Conservation (phyloP, 805 yeast genomes). For the Candida montana region DNA sequence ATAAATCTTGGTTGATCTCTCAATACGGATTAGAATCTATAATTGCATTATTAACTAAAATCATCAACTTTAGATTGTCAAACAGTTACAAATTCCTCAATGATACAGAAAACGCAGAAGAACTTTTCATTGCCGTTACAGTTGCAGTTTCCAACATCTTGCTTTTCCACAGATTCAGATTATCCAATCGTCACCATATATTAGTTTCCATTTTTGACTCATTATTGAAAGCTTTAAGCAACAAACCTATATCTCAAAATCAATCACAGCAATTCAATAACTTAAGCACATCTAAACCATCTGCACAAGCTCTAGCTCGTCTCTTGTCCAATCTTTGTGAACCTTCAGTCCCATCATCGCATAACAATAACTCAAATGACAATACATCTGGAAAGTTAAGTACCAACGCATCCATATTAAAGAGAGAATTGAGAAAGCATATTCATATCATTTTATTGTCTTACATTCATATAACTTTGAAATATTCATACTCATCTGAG, state of each 20-base stretch:
- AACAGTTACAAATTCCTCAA: neutral
- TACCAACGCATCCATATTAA: conserved; percentile 50
- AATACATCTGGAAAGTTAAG: conserved; percentile 35
- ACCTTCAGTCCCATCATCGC: conserved; percentile 39
- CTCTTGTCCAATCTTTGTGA: conserved; percentile 67
- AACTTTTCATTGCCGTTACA: conserved; percentile 30
- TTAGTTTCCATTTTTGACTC: conserved; percentile 44
- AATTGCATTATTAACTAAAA: conserved; percentile 34
- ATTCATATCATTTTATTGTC: conserved; percentile 53
- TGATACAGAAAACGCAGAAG: conserved; percentile 3
- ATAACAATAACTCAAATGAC: conserved; percentile 13
- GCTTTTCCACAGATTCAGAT: conserved; percentile 61
- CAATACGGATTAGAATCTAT: conserved; percentile 63
- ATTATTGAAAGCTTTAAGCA: conserved; percentile 44
- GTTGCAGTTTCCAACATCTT: conserved; percentile 56
- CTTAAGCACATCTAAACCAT: conserved; percentile 23
- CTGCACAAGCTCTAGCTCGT: conserved; percentile 51
- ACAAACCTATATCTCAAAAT: neutral
- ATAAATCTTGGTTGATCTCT: conserved; percentile 50
- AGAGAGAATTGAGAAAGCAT: conserved; percentile 58
- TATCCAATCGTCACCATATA: conserved; percentile 70
- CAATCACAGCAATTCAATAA: conserved; percentile 11
- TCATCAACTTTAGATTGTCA: conserved; percentile 12
- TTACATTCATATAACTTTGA: conserved; percentile 51
- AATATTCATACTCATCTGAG: conserved; percentile 39